Evolutionary conservation across 2,329 filamentous ascomycete genomes (phyloP).

Genomic region (Macroventuria anomochaeta): DNA sequence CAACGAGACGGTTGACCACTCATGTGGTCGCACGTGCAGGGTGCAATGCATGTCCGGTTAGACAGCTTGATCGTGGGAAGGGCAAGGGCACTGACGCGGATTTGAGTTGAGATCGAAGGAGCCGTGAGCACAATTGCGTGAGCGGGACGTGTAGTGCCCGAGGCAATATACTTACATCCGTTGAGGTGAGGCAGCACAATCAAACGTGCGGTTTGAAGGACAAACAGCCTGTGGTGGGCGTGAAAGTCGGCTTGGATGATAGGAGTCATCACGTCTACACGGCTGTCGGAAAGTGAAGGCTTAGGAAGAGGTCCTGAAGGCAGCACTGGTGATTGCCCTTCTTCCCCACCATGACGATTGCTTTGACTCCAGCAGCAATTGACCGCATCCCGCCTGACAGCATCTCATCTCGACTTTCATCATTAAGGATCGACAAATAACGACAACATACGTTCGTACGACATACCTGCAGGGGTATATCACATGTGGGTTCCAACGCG

Average conservation of each 20-base stretch:
- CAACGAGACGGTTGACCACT: slow-evolving; percentile 4
- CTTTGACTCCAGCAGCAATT: background rate
- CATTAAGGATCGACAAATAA: background rate
- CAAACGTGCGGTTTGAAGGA: background rate
- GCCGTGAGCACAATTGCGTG: background rate
- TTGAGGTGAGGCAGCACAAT: background rate
- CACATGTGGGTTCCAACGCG: slow-evolving; percentile 1
- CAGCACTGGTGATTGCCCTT: slow-evolving; percentile 5
- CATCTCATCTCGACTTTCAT: background rate
- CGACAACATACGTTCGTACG: slow-evolving; percentile 7
- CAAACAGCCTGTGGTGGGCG: background rate
- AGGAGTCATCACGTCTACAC: slow-evolving; percentile 9
- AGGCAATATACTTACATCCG: background rate
- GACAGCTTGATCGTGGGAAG: background rate
- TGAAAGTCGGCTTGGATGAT: background rate
- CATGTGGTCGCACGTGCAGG: slow-evolving; percentile 6
- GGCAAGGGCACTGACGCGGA: slow-evolving; percentile 8
- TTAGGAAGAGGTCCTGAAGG: background rate
- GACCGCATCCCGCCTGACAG: background rate
- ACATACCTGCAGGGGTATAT: slow-evolving; percentile 12
- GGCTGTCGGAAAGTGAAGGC: slow-evolving; percentile 14
- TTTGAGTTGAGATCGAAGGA: slow-evolving; percentile 2
- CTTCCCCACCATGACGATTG: slow-evolving; percentile 2
- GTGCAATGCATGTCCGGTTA: background rate
- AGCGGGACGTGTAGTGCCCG: background rate